Conservation (phyloP, 2,329 filamentous ascomycete species). For the Ilyonectria sp. region DNA sequence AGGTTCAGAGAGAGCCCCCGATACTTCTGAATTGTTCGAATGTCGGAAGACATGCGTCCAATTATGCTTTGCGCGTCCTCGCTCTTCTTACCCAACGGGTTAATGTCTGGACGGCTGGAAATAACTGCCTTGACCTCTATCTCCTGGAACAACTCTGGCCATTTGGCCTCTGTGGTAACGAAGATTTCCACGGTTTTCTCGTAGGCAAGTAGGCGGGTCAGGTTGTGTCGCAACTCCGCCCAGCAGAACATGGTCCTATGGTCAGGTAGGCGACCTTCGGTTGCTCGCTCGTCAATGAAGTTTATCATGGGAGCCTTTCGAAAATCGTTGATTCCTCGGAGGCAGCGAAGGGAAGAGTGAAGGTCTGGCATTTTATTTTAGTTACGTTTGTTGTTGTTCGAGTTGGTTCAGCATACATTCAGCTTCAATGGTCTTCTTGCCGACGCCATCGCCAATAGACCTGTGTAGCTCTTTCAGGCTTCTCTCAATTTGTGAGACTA, state of each 20-base stretch:
- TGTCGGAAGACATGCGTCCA: slow-evolving; percentile 36
- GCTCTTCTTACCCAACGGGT: slow-evolving; percentile 39
- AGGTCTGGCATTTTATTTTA: slow-evolving; percentile 26
- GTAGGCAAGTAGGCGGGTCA: slow-evolving; percentile 48
- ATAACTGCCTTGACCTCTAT: slow-evolving; percentile 46
- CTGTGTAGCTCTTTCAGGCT: background rate
- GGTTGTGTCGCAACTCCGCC: slow-evolving; percentile 49
- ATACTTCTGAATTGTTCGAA: slow-evolving; percentile 19
- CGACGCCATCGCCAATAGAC: background rate
- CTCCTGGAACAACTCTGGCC: slow-evolving; percentile 52
- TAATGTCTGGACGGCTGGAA: slow-evolving; percentile 41
- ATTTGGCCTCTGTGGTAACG: slow-evolving; percentile 38
- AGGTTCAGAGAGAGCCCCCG: slow-evolving; percentile 35
- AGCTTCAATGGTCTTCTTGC: background rate
- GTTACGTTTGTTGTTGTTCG: background rate
- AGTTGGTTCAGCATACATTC: slow-evolving; percentile 1
- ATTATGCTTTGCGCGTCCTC: slow-evolving; percentile 42
- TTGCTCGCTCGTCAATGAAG: slow-evolving; percentile 32
- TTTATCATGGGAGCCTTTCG: background rate
- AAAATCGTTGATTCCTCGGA: slow-evolving; percentile 26
- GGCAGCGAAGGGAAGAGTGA: slow-evolving; percentile 3
- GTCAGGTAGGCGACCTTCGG: slow-evolving; percentile 32
- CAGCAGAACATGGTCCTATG: slow-evolving; percentile 42
- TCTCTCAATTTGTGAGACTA: background rate
- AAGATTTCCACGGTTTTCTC: slow-evolving; percentile 35